Evolutionary conservation across 2,329 filamentous ascomycete genomes (phyloP), one percentile per base, ranked within the genome.

Genomic region (Fusarium chuoi): DNA sequence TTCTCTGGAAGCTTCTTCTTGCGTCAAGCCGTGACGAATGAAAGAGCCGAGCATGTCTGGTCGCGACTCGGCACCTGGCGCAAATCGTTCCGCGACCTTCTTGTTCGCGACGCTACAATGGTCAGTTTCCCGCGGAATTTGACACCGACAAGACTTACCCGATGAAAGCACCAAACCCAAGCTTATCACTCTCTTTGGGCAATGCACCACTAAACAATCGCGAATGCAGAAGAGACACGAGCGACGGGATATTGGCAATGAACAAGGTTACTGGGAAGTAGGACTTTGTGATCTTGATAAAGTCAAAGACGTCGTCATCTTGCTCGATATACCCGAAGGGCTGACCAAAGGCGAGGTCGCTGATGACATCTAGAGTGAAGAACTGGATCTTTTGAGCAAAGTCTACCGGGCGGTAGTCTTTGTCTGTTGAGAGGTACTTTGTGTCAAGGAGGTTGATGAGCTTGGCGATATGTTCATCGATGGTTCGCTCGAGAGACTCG

Each of bases 361-460:
- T 86, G 66, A 90, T 87, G 14, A 88, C 85, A 70, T 90, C 88
- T 4, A 89, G 79, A 0, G 87, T 87, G 63, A 89, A 86, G 77
- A 82, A 88, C 24, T 87, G 84, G 0, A 85, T 78, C 62, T 86
- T 86, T 22, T 79, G 76, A 14, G 84, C 85, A 13, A 89, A 76
- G 65, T 89, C 86, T 76, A 89, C 82, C 0, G 79, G 82, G 11
- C 75, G 71, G 15, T 79, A 70, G 1, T 67, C 65, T 11, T 55
- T 24, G 2, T 80, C 70, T 11, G 71, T 79, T 0, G 83, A 84
- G 6, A 84, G 71, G 61, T 89, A 89, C 46, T 84, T 85, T 7
- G 70, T 73, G 33, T 81, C 79, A 33, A 89, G 81, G 5, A 89
- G 82, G 5, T 79, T 39, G 17, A 89, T 61, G 1, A 89, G 77